Percentiles rank a stretch among this genome's conserved stretches.
phyloP scores from a whole-genome alignment of 495 filamentous ascomycete species.

The Talaromyces liani region DNA sequence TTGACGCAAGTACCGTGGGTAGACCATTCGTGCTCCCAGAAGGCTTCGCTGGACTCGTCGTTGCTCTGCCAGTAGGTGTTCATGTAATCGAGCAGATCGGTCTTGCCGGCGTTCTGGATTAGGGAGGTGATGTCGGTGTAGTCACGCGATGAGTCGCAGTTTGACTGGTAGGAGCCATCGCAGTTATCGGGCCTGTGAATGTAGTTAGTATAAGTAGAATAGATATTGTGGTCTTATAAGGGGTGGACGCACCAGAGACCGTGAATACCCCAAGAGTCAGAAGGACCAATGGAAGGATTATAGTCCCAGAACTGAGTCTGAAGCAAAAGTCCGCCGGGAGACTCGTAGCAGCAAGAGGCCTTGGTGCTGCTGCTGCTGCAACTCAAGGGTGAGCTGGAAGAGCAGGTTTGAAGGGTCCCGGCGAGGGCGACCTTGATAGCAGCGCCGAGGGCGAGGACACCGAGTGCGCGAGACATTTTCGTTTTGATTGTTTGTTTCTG shows the following conservation, averaged over 20 bases:
- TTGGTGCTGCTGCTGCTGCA: constrained; percentile 3
- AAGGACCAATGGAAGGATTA: constrained; percentile 59
- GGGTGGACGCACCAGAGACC: constrained; percentile 58
- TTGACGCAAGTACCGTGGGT: constrained; percentile 78
- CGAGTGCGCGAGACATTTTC: constrained; percentile 3
- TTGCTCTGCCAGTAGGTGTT: constrained; percentile 69
- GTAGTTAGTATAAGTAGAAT: background rate
- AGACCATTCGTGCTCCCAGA: constrained; percentile 85
- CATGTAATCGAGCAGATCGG: constrained; percentile 64
- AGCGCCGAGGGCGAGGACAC: background rate
- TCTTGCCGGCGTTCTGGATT: constrained; percentile 52
- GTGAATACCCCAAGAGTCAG: constrained; percentile 79
- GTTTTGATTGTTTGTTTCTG: background rate
- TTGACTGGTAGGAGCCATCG: constrained; percentile 69
- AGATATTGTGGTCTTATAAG: background rate
- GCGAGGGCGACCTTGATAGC: constrained; percentile 1
- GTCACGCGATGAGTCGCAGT: constrained; percentile 57
- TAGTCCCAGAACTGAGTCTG: constrained; percentile 88
- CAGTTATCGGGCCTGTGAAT: constrained; percentile 68
- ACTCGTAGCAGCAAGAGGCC: constrained; percentile 68
- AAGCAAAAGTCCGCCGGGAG: constrained; percentile 70
- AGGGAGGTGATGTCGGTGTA: constrained; percentile 68
- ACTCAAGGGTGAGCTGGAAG: background rate
- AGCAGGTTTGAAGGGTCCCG: constrained; percentile 4
- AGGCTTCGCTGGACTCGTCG: constrained; percentile 53